These are phyloP conservation scores for Saussurea involucrata DNA, from an alignment of 129 eudicot genomes.

Conservation along the genomic window DNA sequence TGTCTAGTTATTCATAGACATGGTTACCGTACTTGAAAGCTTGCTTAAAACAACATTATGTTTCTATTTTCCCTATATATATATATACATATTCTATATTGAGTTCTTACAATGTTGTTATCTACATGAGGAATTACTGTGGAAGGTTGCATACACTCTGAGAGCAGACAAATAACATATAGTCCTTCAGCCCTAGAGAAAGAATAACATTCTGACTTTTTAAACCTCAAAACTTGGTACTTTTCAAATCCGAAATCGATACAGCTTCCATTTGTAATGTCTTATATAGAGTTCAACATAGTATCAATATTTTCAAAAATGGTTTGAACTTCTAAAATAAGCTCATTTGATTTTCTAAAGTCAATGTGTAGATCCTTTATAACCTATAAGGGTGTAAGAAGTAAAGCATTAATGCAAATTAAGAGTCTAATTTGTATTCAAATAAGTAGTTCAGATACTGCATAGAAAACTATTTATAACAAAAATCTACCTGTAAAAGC, in stretches of 20 bases:
- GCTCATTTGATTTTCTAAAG: neutral
- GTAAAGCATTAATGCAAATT: neutral
- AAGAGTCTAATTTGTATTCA: neutral
- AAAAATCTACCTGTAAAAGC: slow-evolving; percentile 77
- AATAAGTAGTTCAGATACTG: neutral
- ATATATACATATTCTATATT: neutral
- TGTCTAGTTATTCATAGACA: neutral
- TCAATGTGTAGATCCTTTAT: neutral
- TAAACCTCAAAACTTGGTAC: neutral
- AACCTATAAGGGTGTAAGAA: neutral
- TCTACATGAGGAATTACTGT: neutral
- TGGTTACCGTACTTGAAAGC: neutral
- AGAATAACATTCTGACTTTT: neutral
- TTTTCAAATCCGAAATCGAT: neutral
- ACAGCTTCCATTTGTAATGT: neutral
- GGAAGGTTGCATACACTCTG: neutral
- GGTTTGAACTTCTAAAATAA: neutral
- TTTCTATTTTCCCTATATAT: too few species aligned
- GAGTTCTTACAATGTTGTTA: neutral
- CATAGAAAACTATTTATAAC: neutral
- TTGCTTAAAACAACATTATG: neutral
- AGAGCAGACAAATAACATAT: too few species aligned
- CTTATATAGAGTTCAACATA: neutral
- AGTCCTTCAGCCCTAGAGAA: neutral
- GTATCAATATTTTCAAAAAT: neutral